Conservation (phyloP, 163 green algal genomes). For the Coccomyxa subellipsoidea region DNA sequence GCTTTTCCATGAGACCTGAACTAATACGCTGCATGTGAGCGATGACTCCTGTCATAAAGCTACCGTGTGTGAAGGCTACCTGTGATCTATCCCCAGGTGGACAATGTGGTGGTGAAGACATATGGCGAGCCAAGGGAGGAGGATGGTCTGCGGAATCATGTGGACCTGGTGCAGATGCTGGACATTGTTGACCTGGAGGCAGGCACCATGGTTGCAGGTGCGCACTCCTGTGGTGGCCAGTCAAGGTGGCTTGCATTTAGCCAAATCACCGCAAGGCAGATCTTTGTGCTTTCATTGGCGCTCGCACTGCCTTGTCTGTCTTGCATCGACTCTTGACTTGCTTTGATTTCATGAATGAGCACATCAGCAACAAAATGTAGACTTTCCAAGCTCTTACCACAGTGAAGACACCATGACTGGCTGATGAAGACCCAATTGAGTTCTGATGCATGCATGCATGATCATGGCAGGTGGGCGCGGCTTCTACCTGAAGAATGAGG, state of each 20-base stretch:
- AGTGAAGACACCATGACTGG: no score
- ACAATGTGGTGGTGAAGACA: slow-evolving; percentile 86
- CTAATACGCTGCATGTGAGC: not conserved
- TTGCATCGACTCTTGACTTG: no score
- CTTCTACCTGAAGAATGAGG: slow-evolving; percentile 95
- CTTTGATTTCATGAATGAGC: no score
- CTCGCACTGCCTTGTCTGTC: no score
- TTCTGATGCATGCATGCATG: not conserved
- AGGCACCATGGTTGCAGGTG: slow-evolving; percentile 63
- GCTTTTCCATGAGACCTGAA: not conserved
- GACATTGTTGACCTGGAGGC: slow-evolving; percentile 92
- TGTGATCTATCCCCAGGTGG: slow-evolving; percentile 54
- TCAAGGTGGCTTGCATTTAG: no score
- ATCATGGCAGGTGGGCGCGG: slow-evolving; percentile 75
- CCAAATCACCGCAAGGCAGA: no score
- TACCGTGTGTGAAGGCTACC: not conserved
- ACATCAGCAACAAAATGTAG: no score
- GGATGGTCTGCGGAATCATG: slow-evolving; percentile 87
- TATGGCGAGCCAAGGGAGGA: slow-evolving; percentile 59
- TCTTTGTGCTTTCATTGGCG: no score
- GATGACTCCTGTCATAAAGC: not conserved
- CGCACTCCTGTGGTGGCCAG: not conserved
- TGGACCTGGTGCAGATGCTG: slow-evolving; percentile 91
- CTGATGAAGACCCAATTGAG: no score
- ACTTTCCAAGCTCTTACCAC: no score